Percentiles rank a stretch among this genome's conserved stretches.
Evolutionary conservation across 176 grass and related monocot species (phyloP).

Genomic region (Eleusine indica): DNA sequence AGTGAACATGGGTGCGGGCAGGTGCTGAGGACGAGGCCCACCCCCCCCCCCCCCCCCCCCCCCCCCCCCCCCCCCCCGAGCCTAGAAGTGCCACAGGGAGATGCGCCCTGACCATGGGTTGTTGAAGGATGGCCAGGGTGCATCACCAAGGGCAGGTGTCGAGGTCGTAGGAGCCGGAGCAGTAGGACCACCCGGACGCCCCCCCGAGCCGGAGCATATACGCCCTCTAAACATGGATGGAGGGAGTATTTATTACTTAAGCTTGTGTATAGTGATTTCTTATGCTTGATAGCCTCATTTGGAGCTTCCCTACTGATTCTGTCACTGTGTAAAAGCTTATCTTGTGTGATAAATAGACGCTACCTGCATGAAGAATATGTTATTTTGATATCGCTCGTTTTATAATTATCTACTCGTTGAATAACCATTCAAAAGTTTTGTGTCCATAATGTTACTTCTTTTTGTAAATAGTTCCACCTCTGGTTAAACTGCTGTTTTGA

Average conservation of each 20-base stretch:
- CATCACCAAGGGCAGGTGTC: too few species aligned
- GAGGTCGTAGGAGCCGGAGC: too few species aligned
- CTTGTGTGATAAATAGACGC: not conserved
- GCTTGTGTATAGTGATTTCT: constrained; percentile 9
- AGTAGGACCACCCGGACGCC: too few species aligned
- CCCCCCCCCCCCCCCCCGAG: too few species aligned
- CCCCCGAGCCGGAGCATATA: too few species aligned
- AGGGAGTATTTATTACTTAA: constrained; percentile 10
- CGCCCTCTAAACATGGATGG: too few species aligned
- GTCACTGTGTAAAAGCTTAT: constrained; percentile 15
- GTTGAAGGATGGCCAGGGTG: too few species aligned
- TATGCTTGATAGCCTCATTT: constrained; percentile 35
- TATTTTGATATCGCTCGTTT: not conserved
- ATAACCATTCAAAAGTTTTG: not conserved
- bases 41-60: too few species aligned
- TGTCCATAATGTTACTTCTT: not conserved
- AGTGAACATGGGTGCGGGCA: too few species aligned
- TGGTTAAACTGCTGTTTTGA: constrained; percentile 5
- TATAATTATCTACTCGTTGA: not conserved
- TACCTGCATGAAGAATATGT: not conserved
- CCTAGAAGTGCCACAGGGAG: too few species aligned
- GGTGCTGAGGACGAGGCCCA: too few species aligned
- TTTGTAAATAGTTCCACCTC: not conserved
- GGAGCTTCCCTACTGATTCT: constrained; percentile 8
- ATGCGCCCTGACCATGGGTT: too few species aligned